These are phyloP conservation scores for Colletotrichum phormii DNA, from an alignment of 2,329 filamentous ascomycete genomes.

Conservation along the genomic window DNA sequence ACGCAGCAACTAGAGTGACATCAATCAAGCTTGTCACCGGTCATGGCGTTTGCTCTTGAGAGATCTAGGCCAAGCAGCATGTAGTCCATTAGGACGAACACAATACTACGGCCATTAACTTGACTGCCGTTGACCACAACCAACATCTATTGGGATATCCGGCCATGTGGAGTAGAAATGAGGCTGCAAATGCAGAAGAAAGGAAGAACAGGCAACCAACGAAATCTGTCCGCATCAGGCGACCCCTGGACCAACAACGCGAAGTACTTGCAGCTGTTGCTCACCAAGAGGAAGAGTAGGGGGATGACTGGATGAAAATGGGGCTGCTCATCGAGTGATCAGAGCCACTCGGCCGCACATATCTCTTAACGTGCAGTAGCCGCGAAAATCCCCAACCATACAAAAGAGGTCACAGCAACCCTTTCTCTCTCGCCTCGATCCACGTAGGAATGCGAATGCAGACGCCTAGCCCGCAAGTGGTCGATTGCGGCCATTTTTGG, in stretches of 20 bases:
- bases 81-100: background rate
- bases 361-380: constrained; percentile 17
- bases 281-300: background rate
- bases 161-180: constrained; percentile 2
- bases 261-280: background rate
- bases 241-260: background rate
- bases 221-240: background rate
- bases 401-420: background rate
- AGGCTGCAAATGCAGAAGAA: constrained; percentile 13
- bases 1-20: background rate
- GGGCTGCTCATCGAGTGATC: constrained; percentile 12
- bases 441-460: background rate
- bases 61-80: background rate
- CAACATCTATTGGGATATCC: background rate
- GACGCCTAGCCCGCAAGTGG: background rate
- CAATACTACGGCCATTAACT: background rate
- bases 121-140: background rate
- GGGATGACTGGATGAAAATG: constrained; percentile 26
- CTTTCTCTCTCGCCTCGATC: background rate
- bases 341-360: constrained; percentile 17
- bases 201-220: constrained; percentile 12
- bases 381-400: background rate
- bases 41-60: background rate
- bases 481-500: background rate
- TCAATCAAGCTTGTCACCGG: background rate